phyloP scores from a whole-genome alignment of 306 rosid species.

The Cucumis melo region DNA sequence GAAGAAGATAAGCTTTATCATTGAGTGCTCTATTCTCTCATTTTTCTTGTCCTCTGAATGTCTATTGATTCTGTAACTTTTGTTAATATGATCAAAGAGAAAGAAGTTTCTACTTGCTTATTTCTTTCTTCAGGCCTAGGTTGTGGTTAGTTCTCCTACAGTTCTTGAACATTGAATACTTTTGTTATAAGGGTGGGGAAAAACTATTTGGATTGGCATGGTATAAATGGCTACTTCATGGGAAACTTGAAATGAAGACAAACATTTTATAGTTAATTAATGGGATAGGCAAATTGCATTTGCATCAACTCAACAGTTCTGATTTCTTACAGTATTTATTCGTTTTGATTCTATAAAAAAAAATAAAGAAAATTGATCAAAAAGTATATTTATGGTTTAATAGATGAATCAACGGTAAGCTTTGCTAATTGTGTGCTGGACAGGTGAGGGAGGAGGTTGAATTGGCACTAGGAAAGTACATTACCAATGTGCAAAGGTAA shows the following conservation, averaged over 20 bases:
- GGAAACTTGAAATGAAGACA: neutral
- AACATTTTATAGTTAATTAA: neutral
- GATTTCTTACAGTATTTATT: neutral
- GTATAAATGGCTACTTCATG: neutral
- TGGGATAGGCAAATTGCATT: neutral
- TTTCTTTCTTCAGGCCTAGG: neutral
- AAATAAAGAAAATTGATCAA: neutral
- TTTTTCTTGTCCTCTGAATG: neutral
- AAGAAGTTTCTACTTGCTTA: neutral
- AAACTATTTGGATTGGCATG: neutral
- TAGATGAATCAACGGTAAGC: neutral
- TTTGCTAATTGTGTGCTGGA: conserved; percentile 15
- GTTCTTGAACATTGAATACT: neutral
- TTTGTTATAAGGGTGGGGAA: neutral
- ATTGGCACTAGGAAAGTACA: conserved; percentile 62
- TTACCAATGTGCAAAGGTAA: conserved; percentile 64
- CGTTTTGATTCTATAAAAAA: neutral
- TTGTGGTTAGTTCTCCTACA: neutral
- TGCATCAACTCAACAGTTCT: neutral
- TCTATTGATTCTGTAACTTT: neutral
- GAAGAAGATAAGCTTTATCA: neutral
- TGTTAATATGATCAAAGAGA: no score
- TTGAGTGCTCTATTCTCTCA: neutral
- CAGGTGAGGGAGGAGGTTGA: conserved; percentile 99
- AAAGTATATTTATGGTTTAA: neutral